Percentiles rank a stretch among this genome's conserved stretches.
Evolutionary conservation across 2,329 filamentous ascomycete genomes (phyloP).

Genomic region (Arthroderma sp.): DNA sequence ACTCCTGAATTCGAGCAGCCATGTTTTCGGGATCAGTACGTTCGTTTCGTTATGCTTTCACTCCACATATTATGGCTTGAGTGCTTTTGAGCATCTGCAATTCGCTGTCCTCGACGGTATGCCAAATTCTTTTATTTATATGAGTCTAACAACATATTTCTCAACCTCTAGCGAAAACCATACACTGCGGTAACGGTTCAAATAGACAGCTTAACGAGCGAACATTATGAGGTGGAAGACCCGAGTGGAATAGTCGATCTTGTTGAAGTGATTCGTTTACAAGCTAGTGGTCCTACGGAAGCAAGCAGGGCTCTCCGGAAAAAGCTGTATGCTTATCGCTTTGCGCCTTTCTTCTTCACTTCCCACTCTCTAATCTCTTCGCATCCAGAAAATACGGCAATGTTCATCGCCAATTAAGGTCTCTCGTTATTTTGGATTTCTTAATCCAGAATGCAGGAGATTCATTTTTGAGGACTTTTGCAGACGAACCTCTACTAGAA

Average conservation of each 20-base stretch:
- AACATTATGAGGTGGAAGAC: conserved; percentile 82
- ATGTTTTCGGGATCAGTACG: no score
- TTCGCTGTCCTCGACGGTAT: no score
- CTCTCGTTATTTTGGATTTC: conserved; percentile 78
- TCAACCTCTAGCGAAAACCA: conserved; percentile 51
- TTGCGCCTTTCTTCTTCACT: neutral
- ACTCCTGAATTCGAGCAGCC: no score
- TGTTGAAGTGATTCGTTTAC: conserved; percentile 84
- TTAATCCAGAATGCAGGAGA: conserved; percentile 88
- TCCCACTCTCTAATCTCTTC: conserved; percentile 4
- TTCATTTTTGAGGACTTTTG: conserved; percentile 74
- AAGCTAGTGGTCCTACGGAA: conserved; percentile 73
- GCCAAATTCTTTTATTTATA: no score
- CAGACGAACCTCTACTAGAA: conserved; percentile 83
- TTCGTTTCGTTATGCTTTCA: no score
- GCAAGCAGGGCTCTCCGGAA: conserved; percentile 86
- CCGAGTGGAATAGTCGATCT: conserved; percentile 84
- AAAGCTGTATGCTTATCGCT: conserved; percentile 53
- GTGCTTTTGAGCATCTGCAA: no score
- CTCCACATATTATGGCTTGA: no score
- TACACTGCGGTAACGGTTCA: conserved; percentile 90
- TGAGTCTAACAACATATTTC: no score
- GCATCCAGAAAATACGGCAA: conserved; percentile 70
- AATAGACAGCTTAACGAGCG: conserved; percentile 78
- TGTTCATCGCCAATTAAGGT: conserved; percentile 79